phyloP scores from a whole-genome alignment of 2,329 filamentous ascomycete genomes.

The Aspergillus sclerotialis region DNA sequence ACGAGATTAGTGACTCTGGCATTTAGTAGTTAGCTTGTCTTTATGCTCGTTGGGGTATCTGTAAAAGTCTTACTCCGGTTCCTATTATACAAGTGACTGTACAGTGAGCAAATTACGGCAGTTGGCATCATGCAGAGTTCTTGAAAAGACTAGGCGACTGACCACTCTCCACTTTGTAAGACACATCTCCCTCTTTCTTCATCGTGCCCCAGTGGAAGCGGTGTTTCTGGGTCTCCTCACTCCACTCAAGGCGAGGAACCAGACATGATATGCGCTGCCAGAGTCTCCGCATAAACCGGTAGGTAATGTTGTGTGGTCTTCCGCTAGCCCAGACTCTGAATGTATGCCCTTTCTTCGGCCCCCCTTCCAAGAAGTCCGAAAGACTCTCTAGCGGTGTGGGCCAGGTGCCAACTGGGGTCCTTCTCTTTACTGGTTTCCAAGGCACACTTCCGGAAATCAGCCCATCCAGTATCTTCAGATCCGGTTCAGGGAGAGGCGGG shows the following conservation, averaged over 20 bases:
- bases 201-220: conserved; percentile 23
- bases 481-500: conserved; percentile 33
- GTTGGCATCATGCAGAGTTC: too few relatives aligned
- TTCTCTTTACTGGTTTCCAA: conserved; percentile 24
- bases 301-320: conserved; percentile 34
- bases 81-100: too few relatives aligned
- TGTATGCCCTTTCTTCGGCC: conserved; percentile 29
- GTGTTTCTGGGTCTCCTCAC: conserved; percentile 13
- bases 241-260: conserved; percentile 23
- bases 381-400: conserved; percentile 6
- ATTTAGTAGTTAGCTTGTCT: too few relatives aligned
- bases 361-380: conserved; percentile 25
- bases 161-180: too few relatives aligned
- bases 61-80: too few relatives aligned
- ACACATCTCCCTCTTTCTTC: conserved; percentile 8
- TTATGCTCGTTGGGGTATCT: too few relatives aligned
- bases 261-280: conserved; percentile 31
- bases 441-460: conserved; percentile 24
- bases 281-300: conserved; percentile 30
- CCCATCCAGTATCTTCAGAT: conserved; percentile 27
- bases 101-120: too few relatives aligned
- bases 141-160: too few relatives aligned
- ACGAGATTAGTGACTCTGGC: too few relatives aligned
- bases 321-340: conserved; percentile 27
- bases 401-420: conserved; percentile 7